These are phyloP conservation scores for Calvatia gigantea DNA, from an alignment of 768 basidiomycete genomes.

Conservation along the genomic window DNA sequence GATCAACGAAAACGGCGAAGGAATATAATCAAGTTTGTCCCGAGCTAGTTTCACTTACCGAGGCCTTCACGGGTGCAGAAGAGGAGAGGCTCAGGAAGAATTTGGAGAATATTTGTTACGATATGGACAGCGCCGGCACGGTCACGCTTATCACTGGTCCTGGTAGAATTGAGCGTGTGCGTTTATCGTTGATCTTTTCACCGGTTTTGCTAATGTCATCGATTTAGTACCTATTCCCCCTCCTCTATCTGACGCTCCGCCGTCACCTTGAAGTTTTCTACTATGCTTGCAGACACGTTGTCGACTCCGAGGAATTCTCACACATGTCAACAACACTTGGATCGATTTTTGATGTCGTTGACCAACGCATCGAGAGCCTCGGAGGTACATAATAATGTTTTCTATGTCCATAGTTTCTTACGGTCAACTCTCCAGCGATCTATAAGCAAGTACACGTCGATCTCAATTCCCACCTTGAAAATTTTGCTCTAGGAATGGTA, in stretches of 20 bases:
- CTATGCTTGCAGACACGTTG: constrained; percentile 31
- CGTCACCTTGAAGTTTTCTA: constrained; percentile 18
- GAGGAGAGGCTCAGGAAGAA: constrained; percentile 16
- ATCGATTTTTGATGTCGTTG: constrained; percentile 26
- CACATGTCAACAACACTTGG: constrained; percentile 27
- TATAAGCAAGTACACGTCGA: constrained; percentile 35
- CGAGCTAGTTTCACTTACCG: constrained; percentile 9
- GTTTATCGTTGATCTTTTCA: neutral
- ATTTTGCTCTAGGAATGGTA: constrained; percentile 36
- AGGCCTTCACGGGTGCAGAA: constrained; percentile 6
- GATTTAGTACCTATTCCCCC: constrained; percentile 19
- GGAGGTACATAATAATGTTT: constrained; percentile 22
- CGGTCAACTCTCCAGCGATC: constrained; percentile 20
- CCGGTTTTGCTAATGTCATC: neutral
- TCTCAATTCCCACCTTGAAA: constrained; percentile 29
- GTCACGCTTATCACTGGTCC: constrained; percentile 17
- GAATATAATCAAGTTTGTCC: neutral
- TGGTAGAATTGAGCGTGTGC: constrained; percentile 19
- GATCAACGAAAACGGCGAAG: constrained; percentile 15
- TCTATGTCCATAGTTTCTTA: neutral
- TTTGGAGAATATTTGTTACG: constrained; percentile 15
- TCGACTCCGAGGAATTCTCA: constrained; percentile 30
- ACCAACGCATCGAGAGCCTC: constrained; percentile 29
- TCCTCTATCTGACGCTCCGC: constrained; percentile 18
- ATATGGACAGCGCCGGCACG: constrained; percentile 15